Evolutionary conservation across 108 stramenopile species (phyloP), one percentile per base, ranked within the genome.

Genomic region (Skeletonema potamos): DNA sequence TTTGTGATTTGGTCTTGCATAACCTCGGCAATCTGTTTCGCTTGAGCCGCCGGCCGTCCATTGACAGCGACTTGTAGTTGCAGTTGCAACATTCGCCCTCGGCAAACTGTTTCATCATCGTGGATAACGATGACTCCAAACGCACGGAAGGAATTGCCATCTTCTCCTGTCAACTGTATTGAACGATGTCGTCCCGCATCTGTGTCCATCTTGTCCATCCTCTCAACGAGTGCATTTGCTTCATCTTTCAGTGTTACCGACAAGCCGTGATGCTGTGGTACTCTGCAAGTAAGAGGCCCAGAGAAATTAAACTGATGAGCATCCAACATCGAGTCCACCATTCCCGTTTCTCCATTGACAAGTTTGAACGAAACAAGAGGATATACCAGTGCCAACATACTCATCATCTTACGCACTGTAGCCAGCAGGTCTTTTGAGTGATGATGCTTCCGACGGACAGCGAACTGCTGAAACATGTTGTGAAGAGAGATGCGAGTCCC

Each of bases 401-500:
- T 58, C 17, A 79, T 9, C 13, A 26, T 32, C 12, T 34, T 6
- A 20, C 57, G 54, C 6, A 80, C 57, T 51, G 68, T 56, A 64
- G 51, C 18, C 6, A 28, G 26, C 28, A 51, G 2, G 17, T 58
- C 36, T 55, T 27, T 24, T 1, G 70, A 15, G 30, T 48, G 67
- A 34, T 59, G 55, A 20, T 80, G 65, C 33, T 63, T 74, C 22
- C 51, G 28, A 17, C 77, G 29, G 1, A 80, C 79, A 28, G 36
- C 65, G 18, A 74, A 74, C 0, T 37, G 70, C 26, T 80, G 55
- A 46, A 80, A 74, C 12, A 74, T 33, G 1, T 74, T 74, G 15
- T 27, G 43, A 15, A 80, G 58, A 7, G 56, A 57, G 2, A 80
- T 34, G 4, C 39, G 43, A 18, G 79, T 80, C 2, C 79, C 79